Percentiles rank a stretch among this genome's conserved stretches.
Conservation (phyloP, 2,329 filamentous ascomycete species). For the Xylariaceae sp. region DNA sequence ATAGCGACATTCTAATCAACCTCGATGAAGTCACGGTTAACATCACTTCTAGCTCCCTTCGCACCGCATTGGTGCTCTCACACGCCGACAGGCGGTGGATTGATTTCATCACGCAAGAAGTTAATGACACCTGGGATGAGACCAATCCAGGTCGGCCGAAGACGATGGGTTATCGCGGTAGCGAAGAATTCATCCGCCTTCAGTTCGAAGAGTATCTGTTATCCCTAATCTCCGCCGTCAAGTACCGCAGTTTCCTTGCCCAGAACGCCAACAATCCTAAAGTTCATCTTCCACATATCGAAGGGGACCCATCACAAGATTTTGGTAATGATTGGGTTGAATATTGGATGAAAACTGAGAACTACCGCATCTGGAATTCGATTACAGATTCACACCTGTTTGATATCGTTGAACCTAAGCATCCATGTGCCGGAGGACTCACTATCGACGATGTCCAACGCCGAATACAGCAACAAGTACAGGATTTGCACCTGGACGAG, state of each 20-base stretch:
- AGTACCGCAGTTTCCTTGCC: slow-evolving; percentile 76
- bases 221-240: slow-evolving; percentile 82
- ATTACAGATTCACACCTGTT: slow-evolving; percentile 86
- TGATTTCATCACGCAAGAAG: slow-evolving; percentile 88
- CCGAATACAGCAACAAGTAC: slow-evolving; percentile 85
- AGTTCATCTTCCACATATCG: slow-evolving; percentile 64
- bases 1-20: slow-evolving; percentile 95
- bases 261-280: slow-evolving; percentile 59
- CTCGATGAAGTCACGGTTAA: slow-evolving; percentile 87
- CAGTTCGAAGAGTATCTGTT: slow-evolving; percentile 98
- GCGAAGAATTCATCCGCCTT: slow-evolving; percentile 94
- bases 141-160: slow-evolving; percentile 86
- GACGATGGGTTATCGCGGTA: slow-evolving; percentile 91
- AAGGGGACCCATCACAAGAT: slow-evolving; percentile 83
- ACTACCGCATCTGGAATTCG: slow-evolving; percentile 85
- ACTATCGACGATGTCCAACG: slow-evolving; percentile 94
- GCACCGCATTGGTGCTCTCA: slow-evolving; percentile 75
- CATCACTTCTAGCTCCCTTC: slow-evolving; percentile 79
- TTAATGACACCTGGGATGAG: slow-evolving; percentile 97
- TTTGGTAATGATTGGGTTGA: slow-evolving; percentile 85
- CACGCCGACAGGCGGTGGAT: slow-evolving; percentile 93
- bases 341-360: slow-evolving; percentile 86
- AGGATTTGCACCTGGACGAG: slow-evolving; percentile 92
- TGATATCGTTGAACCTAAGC: slow-evolving; percentile 88
- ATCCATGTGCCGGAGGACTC: slow-evolving; percentile 90